These are phyloP conservation scores for Erythrophleum ivorense DNA, from an alignment of 331 rosid species.

Conservation along the genomic window DNA sequence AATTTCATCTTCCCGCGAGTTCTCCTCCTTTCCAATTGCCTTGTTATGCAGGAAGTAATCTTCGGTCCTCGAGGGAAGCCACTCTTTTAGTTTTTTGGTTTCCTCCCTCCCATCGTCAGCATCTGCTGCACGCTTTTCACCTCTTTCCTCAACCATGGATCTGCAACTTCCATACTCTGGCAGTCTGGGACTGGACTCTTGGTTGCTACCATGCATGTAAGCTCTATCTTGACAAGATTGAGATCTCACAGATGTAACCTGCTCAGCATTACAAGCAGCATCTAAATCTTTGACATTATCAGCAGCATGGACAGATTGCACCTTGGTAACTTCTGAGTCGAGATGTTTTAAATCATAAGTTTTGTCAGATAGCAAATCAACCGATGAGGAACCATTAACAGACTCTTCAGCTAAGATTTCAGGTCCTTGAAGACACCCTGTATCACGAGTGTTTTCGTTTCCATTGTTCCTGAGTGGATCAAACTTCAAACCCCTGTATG, in stretches of 20 bases:
- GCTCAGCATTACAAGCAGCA: constrained; percentile 50
- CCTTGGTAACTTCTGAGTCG: constrained; percentile 51
- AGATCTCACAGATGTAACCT: constrained; percentile 44
- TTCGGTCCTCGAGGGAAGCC: constrained; percentile 65
- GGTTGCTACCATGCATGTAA: constrained; percentile 50
- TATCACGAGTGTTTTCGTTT: constrained; percentile 41
- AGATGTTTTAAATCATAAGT: constrained; percentile 47
- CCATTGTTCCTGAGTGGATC: constrained; percentile 43
- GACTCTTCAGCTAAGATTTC: constrained; percentile 50
- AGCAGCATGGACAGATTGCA: constrained; percentile 46
- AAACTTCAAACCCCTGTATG: constrained; percentile 56
- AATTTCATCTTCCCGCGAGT: constrained; percentile 49
- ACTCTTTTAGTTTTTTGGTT: constrained; percentile 63
- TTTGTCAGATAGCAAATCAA: constrained; percentile 47
- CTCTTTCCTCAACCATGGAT: constrained; percentile 59
- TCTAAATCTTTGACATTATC: constrained; percentile 52
- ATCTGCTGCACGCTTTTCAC: constrained; percentile 68
- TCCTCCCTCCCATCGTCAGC: constrained; percentile 60
- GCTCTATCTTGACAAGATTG: constrained; percentile 58
- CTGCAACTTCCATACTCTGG: constrained; percentile 52
- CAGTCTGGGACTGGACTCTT: constrained; percentile 46
- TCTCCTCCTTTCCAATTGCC: constrained; percentile 55
- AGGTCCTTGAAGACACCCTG: constrained; percentile 40
- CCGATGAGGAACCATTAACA: constrained; percentile 45
- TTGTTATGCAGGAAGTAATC: constrained; percentile 56